Percentiles rank a stretch among this genome's conserved stretches.
phyloP scores from a whole-genome alignment of 495 filamentous ascomycete species.

The Pseudomonodictys pantanalensis region DNA sequence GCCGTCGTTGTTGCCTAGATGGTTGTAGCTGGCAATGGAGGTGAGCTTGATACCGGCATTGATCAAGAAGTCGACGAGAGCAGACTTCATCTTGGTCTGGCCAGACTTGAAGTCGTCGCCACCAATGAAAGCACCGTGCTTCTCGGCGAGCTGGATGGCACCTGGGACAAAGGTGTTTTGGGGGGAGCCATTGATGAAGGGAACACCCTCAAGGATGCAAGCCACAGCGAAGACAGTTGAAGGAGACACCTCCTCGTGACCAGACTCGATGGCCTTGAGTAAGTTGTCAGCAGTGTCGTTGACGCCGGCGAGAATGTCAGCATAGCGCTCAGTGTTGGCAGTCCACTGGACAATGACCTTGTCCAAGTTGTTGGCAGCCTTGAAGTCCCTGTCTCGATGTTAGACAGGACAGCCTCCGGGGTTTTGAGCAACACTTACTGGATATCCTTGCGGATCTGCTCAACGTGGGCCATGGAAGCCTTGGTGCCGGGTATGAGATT shows the following conservation, averaged over 20 bases:
- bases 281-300: conserved; percentile 97
- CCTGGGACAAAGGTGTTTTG: conserved; percentile 99
- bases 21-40: conserved; percentile 98
- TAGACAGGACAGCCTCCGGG: background rate
- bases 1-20: conserved; percentile 98
- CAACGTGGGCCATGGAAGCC: conserved; percentile 80
- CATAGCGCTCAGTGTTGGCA: conserved; percentile 96
- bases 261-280: conserved; percentile 75
- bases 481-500: conserved; percentile 82
- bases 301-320: conserved; percentile 80
- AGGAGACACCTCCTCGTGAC: conserved; percentile 85
- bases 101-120: conserved; percentile 99
- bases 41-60: conserved; percentile 98
- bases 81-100: conserved; percentile 99
- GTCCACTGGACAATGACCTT: conserved; percentile 99
- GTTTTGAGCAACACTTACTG: conserved; percentile 54
- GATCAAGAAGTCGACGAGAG: conserved; percentile 97
- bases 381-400: conserved; percentile 68
- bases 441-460: conserved; percentile 92
- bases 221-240: conserved; percentile 96
- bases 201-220: conserved; percentile 80
- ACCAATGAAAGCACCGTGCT: conserved; percentile 85
- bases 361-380: conserved; percentile 77
- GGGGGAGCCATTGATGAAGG: conserved; percentile 99
- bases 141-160: conserved; percentile 83